Base-by-base conservation (phyloP, 2,329 filamentous ascomycete species). In the Thelonectria olida region DNA sequence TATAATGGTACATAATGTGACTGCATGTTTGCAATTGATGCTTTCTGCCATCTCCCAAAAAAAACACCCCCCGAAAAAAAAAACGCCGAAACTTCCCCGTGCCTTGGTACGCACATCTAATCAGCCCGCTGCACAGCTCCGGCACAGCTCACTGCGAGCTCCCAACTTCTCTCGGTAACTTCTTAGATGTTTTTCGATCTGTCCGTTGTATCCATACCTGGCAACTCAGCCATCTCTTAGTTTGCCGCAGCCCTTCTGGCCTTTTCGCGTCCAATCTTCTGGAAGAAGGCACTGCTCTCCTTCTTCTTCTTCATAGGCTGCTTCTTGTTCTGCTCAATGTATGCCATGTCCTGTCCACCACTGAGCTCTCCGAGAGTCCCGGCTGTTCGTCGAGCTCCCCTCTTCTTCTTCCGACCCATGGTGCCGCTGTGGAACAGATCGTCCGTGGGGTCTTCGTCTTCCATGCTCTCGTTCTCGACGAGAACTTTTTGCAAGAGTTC, bases 291-390 rank as follows among this genome's bases (percentile, higher is more conserved):
- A 55, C 72, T 72, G 64, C 76, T 78, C 54, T 80, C 77, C 63
- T 76, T 76, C 71, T 79, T 74, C 67, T 77, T 78, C 66, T 76
- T 79, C 17, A 78, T 58, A 2, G 72, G 59, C 49, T 76, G 74
- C 69, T 84, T 88, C 81, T 89, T 90, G 77, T 92, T 93, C 78
- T 92, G 90, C 76, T 95, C 92, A 58, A 93, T 88, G 75, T 95
- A 98, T n/a, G 95, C 94, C 96, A 99, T 98, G 74, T 96, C 92
- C 74, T 97, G 92, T 1, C 94, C 96, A 58, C 96, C 96, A 56
- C 92, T 93, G 57, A 97, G 84, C 69, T 96, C 94, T 51, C 90
- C 90, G 56, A 99, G 83, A 12, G 89, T 93, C 22, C 93, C 95
- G 1, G 94, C 96, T 25, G 91, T 96, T 61, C 96, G 86, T 66